These are phyloP conservation scores for Pseudopyricularia javanii DNA, from an alignment of 2,329 filamentous ascomycete genomes.

Conservation along the genomic window DNA sequence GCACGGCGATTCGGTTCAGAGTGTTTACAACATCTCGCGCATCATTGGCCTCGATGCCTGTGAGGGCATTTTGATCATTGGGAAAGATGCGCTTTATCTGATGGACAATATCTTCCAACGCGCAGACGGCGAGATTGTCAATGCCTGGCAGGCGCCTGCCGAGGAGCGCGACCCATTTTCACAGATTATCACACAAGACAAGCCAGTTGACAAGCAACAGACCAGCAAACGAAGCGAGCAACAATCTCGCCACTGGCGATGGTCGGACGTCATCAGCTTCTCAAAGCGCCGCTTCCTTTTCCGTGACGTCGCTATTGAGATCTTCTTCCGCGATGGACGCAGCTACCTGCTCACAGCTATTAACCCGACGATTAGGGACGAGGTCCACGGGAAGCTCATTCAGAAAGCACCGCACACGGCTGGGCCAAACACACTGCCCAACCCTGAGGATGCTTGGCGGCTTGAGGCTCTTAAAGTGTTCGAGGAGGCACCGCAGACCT, in stretches of 20 bases:
- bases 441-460: constrained; percentile 83
- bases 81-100: constrained; percentile 84
- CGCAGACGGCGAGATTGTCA: constrained; percentile 89
- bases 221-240: constrained; percentile 47
- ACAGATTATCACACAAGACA: constrained; percentile 72
- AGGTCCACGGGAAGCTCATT: constrained; percentile 65
- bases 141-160: constrained; percentile 82
- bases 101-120: constrained; percentile 96
- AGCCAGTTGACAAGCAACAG: constrained; percentile 11
- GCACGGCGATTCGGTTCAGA: constrained; percentile 81
- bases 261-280: constrained; percentile 87
- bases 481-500: constrained; percentile 45
- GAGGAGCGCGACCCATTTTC: constrained; percentile 94
- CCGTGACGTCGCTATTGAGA: constrained; percentile 88
- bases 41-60: constrained; percentile 88
- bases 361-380: constrained; percentile 61
- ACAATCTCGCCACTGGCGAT: constrained; percentile 82
- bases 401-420: constrained; percentile 71
- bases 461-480: constrained; percentile 67
- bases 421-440: constrained; percentile 54
- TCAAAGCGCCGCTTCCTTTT: constrained; percentile 94
- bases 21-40: constrained; percentile 88
- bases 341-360: constrained; percentile 88
- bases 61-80: constrained; percentile 85
- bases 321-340: constrained; percentile 93